Percentiles rank a stretch among this genome's conserved stretches.
Conservation (phyloP, 148 eudicot genomes). For the Camellia granthamiana region DNA sequence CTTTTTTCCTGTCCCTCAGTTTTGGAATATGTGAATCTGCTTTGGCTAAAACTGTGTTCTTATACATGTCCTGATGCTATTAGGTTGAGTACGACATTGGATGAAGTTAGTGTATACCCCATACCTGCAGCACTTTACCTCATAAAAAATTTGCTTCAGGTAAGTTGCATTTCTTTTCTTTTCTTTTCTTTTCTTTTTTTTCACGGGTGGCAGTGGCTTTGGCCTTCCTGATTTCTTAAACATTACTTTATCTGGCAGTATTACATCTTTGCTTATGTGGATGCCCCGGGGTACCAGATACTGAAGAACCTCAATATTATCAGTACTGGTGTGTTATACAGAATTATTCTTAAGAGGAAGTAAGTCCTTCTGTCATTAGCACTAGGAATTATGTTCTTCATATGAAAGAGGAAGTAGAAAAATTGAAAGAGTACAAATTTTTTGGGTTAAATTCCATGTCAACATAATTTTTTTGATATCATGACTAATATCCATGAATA, state of each 20-base stretch:
- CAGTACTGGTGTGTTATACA: slow-evolving; percentile 87
- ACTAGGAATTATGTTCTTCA: neutral
- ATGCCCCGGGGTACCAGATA: slow-evolving; percentile 99
- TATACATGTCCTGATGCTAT: slow-evolving; percentile 12
- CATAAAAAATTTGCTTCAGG: slow-evolving; percentile 90
- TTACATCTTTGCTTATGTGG: slow-evolving; percentile 97
- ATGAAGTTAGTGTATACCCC: slow-evolving; percentile 93
- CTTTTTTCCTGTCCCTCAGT: neutral
- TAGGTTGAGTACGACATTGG: slow-evolving; percentile 84
- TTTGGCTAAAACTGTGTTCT: neutral
- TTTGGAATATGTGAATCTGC: neutral
- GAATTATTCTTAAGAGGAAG: slow-evolving; percentile 85
- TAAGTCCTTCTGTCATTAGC: slow-evolving; percentile 26
- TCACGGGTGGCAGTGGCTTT: neutral
- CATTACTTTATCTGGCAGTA: slow-evolving; percentile 52
- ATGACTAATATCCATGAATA: neutral
- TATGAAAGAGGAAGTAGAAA: neutral
- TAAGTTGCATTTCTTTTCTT: slow-evolving; percentile 21
- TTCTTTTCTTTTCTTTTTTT: neutral
- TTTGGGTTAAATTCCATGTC: neutral
- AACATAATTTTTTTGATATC: neutral
- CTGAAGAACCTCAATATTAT: slow-evolving; percentile 92
- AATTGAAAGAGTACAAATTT: neutral
- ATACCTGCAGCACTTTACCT: slow-evolving; percentile 94
- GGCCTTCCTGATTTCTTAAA: slow-evolving; percentile 17